These are phyloP conservation scores for Penicillium daleae DNA, from an alignment of 495 filamentous ascomycete species.

Conservation along the genomic window DNA sequence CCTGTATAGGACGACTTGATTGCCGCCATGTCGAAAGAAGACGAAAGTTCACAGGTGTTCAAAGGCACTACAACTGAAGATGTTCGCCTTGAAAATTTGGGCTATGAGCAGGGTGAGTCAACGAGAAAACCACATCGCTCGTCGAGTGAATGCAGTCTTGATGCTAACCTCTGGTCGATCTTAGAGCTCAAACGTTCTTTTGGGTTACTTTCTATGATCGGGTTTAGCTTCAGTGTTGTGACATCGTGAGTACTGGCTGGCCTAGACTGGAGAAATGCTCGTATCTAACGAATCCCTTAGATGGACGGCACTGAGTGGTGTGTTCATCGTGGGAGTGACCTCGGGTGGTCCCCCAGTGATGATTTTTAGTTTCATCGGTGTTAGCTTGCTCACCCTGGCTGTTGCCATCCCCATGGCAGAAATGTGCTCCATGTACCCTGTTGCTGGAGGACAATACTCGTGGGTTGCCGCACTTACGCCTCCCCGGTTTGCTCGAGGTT, in stretches of 20 bases:
- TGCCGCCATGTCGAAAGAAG: constrained; percentile 26
- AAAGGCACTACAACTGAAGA: constrained; percentile 39
- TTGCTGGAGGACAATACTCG: constrained; percentile 59
- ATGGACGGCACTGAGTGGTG: constrained; percentile 60
- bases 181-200: constrained; percentile 61
- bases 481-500: constrained; percentile 48
- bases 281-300: constrained; percentile 28
- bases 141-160: not conserved
- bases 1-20: not conserved
- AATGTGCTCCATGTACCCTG: constrained; percentile 59
- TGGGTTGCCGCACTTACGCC: constrained; percentile 62
- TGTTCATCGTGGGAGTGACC: constrained; percentile 59
- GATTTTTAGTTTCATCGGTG: constrained; percentile 59
- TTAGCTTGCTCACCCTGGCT: constrained; percentile 52
- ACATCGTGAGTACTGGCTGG: constrained; percentile 42
- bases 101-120: constrained; percentile 54
- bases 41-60: constrained; percentile 29
- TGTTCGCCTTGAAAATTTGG: constrained; percentile 47
- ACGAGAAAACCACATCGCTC: not conserved
- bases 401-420: constrained; percentile 63
- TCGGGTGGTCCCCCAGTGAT: constrained; percentile 61
- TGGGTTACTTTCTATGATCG: constrained; percentile 61
- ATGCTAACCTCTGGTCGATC: constrained; percentile 12
- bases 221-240: constrained; percentile 63
- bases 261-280: not conserved